Percentiles rank a stretch among this genome's conserved stretches.
Conservation (phyloP, 176 grass and related monocot species). For the Otatea glauca region DNA sequence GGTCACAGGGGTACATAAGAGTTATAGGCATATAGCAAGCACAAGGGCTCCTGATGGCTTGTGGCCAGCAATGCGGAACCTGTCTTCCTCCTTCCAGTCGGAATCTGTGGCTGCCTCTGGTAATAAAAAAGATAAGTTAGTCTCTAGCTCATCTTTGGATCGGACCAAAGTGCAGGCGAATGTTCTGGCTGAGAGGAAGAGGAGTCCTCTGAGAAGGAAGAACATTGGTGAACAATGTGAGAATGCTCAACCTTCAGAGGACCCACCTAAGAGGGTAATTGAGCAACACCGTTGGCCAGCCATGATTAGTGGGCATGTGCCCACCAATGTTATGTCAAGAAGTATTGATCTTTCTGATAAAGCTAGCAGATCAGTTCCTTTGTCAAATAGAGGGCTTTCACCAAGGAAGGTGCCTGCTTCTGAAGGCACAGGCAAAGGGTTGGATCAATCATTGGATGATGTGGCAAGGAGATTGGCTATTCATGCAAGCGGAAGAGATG, state of each 20-base stretch:
- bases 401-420: constrained; percentile 47
- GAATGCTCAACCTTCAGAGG: constrained; percentile 57
- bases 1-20: constrained; percentile 49
- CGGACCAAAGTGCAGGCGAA: constrained; percentile 21
- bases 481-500: constrained; percentile 49
- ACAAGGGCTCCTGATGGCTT: constrained; percentile 61
- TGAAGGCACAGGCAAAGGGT: constrained; percentile 41
- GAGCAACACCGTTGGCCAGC: constrained; percentile 71
- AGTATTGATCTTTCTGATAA: constrained; percentile 57
- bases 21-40: constrained; percentile 45
- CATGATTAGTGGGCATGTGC: constrained; percentile 55
- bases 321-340: constrained; percentile 51
- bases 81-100: constrained; percentile 78
- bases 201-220: constrained; percentile 75
- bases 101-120: constrained; percentile 53
- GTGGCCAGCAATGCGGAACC: constrained; percentile 91
- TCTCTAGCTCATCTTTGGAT: constrained; percentile 36
- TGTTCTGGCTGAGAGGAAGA: constrained; percentile 59
- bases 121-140: constrained; percentile 61
- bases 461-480: constrained; percentile 57
- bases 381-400: constrained; percentile 59
- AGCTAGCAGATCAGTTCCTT: constrained; percentile 37
- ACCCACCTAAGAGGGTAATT: constrained; percentile 48
- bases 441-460: constrained; percentile 55
- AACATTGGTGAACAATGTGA: constrained; percentile 65